Conservation (phyloP, 306 rosid genomes). For the Ceratonia siliqua region DNA sequence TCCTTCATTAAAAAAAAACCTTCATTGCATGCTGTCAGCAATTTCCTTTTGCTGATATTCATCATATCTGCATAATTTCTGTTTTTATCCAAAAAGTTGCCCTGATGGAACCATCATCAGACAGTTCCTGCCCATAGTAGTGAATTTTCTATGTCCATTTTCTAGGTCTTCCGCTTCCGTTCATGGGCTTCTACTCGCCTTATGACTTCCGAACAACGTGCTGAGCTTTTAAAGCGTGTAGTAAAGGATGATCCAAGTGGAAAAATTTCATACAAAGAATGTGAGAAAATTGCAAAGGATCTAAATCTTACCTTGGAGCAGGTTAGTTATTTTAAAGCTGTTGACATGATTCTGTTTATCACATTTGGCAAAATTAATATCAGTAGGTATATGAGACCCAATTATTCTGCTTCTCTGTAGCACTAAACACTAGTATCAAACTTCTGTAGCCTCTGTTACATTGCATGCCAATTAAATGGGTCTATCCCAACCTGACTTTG, state of each 20-base stretch:
- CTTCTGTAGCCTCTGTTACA: neutral
- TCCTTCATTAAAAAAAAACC: too few relatives aligned
- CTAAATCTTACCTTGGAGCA: slow-evolving; percentile 79
- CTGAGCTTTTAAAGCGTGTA: slow-evolving; percentile 62
- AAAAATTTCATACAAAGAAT: slow-evolving; percentile 70
- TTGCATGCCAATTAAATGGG: neutral
- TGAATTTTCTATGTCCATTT: slow-evolving; percentile 21
- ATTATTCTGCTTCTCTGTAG: neutral
- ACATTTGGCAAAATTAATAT: slow-evolving; percentile 24
- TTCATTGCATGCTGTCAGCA: neutral
- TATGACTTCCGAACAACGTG: slow-evolving; percentile 88
- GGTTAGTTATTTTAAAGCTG: slow-evolving; percentile 51
- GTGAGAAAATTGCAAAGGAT: slow-evolving; percentile 82
- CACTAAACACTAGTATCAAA: neutral
- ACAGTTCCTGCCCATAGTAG: neutral
- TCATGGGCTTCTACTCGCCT: slow-evolving; percentile 85
- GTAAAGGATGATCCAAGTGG: slow-evolving; percentile 50
- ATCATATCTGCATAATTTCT: neutral
- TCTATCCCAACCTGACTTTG: neutral
- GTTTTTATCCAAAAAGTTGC: slow-evolving; percentile 3
- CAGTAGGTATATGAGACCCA: neutral
- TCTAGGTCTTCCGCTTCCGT: slow-evolving; percentile 67
- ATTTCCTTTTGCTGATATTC: neutral
- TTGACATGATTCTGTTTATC: slow-evolving; percentile 29
- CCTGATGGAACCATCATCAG: neutral